Conservation (phyloP, 257 asterid genomes). For the Osmanthus fragrans region DNA sequence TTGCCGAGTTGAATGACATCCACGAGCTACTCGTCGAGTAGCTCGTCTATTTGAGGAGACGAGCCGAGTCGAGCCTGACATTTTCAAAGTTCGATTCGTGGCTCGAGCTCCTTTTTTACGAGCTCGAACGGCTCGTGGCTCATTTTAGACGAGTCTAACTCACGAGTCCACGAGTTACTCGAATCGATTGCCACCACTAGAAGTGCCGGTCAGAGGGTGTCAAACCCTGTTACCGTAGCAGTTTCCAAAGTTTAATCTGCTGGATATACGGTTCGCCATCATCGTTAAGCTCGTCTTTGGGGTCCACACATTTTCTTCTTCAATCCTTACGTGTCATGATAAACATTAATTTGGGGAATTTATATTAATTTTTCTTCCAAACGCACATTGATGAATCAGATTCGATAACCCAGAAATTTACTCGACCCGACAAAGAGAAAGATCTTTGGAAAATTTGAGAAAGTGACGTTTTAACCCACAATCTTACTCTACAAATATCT, state of each 20-base stretch:
- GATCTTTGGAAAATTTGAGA: conserved; percentile 17
- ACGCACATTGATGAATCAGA: background rate
- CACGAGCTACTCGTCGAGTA: no score
- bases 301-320: conserved; percentile 16
- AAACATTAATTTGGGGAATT: background rate
- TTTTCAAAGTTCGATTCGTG: no score
- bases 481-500: background rate
- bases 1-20: no score
- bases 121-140: no score
- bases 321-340: conserved; percentile 28
- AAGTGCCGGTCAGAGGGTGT: no score
- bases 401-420: background rate
- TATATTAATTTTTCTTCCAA: background rate
- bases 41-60: no score
- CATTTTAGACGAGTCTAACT: no score
- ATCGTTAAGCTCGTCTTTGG: conserved; percentile 31
- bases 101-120: no score
- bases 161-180: no score
- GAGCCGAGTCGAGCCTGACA: no score
- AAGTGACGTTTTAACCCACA: conserved; percentile 7
- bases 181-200: no score
- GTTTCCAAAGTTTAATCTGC: background rate
- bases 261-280: background rate
- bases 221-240: no score
- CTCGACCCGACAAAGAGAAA: conserved; percentile 24